A percentile compares a stretch with the other conserved stretches of the same genome.
phyloP scores from a whole-genome alignment of 2,329 filamentous ascomycete genomes.

The Claviceps sp. region DNA sequence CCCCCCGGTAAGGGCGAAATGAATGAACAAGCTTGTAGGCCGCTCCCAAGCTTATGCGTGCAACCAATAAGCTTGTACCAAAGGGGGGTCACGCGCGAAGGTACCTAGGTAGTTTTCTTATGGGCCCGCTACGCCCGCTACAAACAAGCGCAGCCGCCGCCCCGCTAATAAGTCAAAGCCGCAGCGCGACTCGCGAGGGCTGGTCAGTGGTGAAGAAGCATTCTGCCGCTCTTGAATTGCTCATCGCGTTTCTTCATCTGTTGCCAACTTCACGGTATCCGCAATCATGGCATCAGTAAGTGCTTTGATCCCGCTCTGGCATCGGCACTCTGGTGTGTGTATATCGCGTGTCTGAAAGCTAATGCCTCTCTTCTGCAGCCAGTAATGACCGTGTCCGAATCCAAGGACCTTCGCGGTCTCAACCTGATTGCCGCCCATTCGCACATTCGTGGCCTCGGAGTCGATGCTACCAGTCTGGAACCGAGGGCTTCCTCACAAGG shows the following conservation, averaged over 20 bases:
- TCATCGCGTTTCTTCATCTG: not conserved
- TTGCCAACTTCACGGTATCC: not conserved
- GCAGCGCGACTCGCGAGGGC: constrained; percentile 2
- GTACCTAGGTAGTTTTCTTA: not conserved
- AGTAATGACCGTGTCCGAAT: constrained; percentile 75
- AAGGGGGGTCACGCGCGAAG: no score
- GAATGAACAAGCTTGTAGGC: no score
- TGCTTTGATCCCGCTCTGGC: not conserved
- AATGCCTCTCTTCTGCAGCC: constrained; percentile 25
- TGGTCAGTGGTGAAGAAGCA: not conserved
- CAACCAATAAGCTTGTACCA: no score
- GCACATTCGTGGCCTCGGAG: constrained; percentile 89
- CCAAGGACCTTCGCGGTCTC: constrained; percentile 87
- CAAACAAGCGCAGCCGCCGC: constrained; percentile 1
- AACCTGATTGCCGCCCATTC: constrained; percentile 98
- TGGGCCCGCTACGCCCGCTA: not conserved
- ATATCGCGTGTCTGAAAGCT: not conserved
- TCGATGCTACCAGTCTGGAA: constrained; percentile 82
- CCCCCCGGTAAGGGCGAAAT: no score
- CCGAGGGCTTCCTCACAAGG: constrained; percentile 78
- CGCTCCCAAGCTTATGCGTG: no score
- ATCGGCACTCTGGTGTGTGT: not conserved
- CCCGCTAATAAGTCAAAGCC: not conserved
- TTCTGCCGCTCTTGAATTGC: not conserved
- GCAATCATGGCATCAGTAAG: constrained; percentile 40